Percentiles rank a stretch among this genome's conserved stretches.
Evolutionary conservation across 23 red algal genomes (phyloP).

Genomic region (Cyanidioschyzon merolae): DNA sequence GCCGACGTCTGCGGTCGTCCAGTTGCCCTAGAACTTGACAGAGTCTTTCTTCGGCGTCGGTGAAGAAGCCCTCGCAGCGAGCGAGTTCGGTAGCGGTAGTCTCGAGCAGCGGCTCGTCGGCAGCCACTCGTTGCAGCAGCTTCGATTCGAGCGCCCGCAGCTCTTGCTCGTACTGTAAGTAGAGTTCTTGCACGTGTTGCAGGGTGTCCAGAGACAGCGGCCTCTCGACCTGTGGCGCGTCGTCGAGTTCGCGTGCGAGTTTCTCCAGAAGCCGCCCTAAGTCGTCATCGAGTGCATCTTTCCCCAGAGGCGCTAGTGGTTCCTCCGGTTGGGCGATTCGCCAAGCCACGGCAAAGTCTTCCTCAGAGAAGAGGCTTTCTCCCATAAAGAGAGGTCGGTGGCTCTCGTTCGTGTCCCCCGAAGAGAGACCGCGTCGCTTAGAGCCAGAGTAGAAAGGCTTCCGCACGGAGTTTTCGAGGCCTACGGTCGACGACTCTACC

Average conservation of each 20-base stretch:
- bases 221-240: background rate
- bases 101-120: slow-evolving; percentile 3
- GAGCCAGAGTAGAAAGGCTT: too few species aligned
- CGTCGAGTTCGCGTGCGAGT: background rate
- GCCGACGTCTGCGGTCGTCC: background rate
- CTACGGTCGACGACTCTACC: too few species aligned
- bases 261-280: background rate
- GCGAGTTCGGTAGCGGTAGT: background rate
- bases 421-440: too few species aligned
- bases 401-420: too few species aligned
- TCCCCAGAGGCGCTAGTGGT: background rate
- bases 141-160: background rate
- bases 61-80: background rate
- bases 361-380: background rate
- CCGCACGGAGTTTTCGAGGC: too few species aligned
- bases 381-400: too few species aligned
- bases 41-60: background rate
- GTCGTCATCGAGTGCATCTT: background rate
- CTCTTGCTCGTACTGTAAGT: background rate
- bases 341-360: slow-evolving; percentile 6
- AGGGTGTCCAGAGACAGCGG: background rate
- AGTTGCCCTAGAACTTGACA: background rate
- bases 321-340: background rate
- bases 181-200: background rate
- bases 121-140: background rate